A percentile compares a stretch with the other conserved stretches of the same genome.
Conservation (phyloP, 495 filamentous ascomycete genomes). For the Usnea hakonensis region DNA sequence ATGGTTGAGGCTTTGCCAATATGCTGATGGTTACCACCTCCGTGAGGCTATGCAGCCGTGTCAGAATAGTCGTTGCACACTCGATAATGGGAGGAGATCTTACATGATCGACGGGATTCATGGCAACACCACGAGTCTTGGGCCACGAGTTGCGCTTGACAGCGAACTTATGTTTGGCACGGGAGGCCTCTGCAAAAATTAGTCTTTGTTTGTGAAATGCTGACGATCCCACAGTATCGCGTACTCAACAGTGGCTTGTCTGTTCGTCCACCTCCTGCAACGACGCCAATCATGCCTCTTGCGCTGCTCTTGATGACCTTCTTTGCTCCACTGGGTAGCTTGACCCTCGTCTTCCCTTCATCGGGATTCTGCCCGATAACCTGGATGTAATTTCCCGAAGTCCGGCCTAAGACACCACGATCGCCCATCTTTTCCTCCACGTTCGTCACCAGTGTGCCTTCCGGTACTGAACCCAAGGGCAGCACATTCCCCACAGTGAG, state of each 20-base stretch:
- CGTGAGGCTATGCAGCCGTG: slow-evolving; percentile 66
- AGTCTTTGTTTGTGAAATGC: background rate
- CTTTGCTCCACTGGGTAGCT: slow-evolving; percentile 98
- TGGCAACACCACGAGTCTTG: slow-evolving; percentile 99
- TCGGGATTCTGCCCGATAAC: slow-evolving; percentile 98
- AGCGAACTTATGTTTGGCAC: slow-evolving; percentile 98
- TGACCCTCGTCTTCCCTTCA: slow-evolving; percentile 98
- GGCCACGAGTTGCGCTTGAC: slow-evolving; percentile 99
- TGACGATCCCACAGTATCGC: slow-evolving; percentile 18
- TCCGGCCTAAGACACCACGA: slow-evolving; percentile 89
- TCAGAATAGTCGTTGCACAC: slow-evolving; percentile 26
- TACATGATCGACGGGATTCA: slow-evolving; percentile 99
- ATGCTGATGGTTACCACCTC: slow-evolving; percentile 99
- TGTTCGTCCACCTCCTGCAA: slow-evolving; percentile 96
- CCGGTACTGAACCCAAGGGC: slow-evolving; percentile 83
- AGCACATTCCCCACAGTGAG: slow-evolving; percentile 96
- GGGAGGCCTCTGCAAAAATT: slow-evolving; percentile 68
- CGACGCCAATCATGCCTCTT: slow-evolving; percentile 98
- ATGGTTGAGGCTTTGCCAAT: slow-evolving; percentile 99
- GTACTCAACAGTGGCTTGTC: slow-evolving; percentile 95
- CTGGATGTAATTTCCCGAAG: slow-evolving; percentile 98
- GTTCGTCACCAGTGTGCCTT: slow-evolving; percentile 97
- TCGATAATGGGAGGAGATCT: slow-evolving; percentile 26
- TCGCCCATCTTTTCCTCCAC: slow-evolving; percentile 99
- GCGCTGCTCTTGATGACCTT: slow-evolving; percentile 89